Percentiles rank a stretch among this genome's conserved stretches.
These are phyloP conservation scores for Collybia sordida DNA, from an alignment of 768 basidiomycete species.

Conservation along the genomic window DNA sequence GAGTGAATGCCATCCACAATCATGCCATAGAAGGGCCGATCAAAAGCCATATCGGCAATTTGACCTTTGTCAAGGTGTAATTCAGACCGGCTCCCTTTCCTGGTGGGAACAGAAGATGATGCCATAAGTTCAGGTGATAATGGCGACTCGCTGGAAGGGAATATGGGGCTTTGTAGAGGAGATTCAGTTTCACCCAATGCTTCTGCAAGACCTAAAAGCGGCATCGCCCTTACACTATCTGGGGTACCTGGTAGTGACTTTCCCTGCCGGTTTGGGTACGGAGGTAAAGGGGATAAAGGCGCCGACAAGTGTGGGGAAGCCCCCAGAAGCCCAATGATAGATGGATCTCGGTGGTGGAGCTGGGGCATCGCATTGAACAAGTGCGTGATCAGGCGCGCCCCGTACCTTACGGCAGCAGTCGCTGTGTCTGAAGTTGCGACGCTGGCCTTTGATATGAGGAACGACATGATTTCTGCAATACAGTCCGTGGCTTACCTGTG, in stretches of 20 bases:
- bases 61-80: conserved; percentile 3
- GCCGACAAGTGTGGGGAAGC: conserved; percentile 64
- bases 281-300: conserved; percentile 29
- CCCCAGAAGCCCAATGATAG: conserved; percentile 86
- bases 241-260: not conserved
- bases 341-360: conserved; percentile 87
- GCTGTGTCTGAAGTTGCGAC: conserved; percentile 76
- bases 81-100: conserved; percentile 12
- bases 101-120: conserved; percentile 15
- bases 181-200: conserved; percentile 61
- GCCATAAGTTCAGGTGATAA: conserved; percentile 8
- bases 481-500: conserved; percentile 59
- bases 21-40: conserved; percentile 81
- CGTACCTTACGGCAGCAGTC: conserved; percentile 64
- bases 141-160: not conserved
- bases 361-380: conserved; percentile 94
- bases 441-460: conserved; percentile 33
- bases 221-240: not conserved
- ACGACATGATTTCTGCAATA: not conserved
- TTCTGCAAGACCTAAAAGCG: conserved; percentile 39
- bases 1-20: conserved; percentile 92
- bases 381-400: conserved; percentile 87
- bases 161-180: conserved; percentile 51
- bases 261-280: conserved; percentile 4
- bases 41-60: conserved; percentile 43